Conservation (phyloP, 1,139 yeast genomes). For the Sugiyamaella pinicola region DNA sequence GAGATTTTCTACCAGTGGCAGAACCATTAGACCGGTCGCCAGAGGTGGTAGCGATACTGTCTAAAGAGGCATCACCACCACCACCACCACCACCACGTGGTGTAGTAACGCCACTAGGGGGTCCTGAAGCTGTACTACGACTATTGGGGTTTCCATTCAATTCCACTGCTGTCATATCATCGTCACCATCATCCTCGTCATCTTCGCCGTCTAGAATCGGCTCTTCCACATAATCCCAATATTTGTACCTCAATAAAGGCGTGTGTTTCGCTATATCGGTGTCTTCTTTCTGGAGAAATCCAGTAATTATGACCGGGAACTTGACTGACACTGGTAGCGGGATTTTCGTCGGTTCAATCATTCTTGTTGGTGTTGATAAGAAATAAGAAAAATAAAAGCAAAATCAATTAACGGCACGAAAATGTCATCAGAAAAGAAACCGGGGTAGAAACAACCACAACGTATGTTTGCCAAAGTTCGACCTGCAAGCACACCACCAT, state of each 20-base stretch:
- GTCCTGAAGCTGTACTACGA: not conserved
- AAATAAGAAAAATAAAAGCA: not conserved
- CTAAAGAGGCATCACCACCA: not conserved
- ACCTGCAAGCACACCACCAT: not conserved
- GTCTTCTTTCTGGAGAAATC: constrained; percentile 52
- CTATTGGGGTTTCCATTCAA: not conserved
- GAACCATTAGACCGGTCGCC: not conserved
- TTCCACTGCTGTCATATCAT: not conserved
- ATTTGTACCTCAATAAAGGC: constrained; percentile 62
- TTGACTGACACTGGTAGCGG: constrained; percentile 59
- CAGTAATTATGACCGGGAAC: constrained; percentile 67
- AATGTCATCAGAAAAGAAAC: not conserved
- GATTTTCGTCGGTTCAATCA: constrained; percentile 18
- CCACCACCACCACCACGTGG: not conserved
- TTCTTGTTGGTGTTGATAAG: not conserved
- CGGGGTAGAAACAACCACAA: not conserved
- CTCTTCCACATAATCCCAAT: constrained; percentile 56
- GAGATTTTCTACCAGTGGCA: constrained; percentile 5
- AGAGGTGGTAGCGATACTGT: not conserved
- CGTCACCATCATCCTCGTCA: constrained; percentile 33
- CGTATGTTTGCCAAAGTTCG: not conserved
- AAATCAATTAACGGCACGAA: not conserved
- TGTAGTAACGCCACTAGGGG: too few relatives aligned
- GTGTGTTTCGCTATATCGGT: constrained; percentile 54
- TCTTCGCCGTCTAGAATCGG: constrained; percentile 45